phyloP scores from a whole-genome alignment of 2,329 filamentous ascomycete species.

The Orbilia javanica region DNA sequence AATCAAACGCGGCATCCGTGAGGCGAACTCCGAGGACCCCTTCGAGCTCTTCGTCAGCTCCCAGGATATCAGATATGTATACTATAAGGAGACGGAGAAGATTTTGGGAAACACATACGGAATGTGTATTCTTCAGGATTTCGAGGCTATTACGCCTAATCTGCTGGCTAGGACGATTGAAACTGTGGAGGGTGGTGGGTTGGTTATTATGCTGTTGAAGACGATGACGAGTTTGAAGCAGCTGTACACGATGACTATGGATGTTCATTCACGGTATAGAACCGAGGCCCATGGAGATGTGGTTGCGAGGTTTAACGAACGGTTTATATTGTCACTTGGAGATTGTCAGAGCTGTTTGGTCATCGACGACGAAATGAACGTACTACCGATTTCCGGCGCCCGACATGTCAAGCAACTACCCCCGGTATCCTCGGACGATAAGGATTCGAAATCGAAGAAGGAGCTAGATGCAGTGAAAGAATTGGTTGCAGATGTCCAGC shows the following conservation, averaged over 20 bases:
- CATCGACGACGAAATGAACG: constrained; percentile 97
- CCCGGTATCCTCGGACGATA: constrained; percentile 78
- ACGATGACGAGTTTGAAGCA: constrained; percentile 98
- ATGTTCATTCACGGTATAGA: constrained; percentile 94
- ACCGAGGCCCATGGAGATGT: constrained; percentile 97
- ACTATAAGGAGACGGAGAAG: constrained; percentile 99
- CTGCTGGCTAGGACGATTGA: constrained; percentile 93
- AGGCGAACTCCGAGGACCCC: constrained; percentile 90
- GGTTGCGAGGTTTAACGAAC: constrained; percentile 95
- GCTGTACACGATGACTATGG: constrained; percentile 96
- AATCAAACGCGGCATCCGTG: constrained; percentile 92
- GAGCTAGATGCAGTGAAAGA: constrained; percentile 91
- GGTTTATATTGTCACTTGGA: constrained; percentile 95
- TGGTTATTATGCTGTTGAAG: constrained; percentile 91
- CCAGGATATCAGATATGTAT: constrained; percentile 97
- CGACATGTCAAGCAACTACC: constrained; percentile 88
- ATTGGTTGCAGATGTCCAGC: constrained; percentile 83
- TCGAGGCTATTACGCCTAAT: constrained; percentile 98
- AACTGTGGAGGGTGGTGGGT: constrained; percentile 94
- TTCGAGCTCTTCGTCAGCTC: constrained; percentile 98
- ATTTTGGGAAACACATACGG: constrained; percentile 98
- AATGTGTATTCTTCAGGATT: constrained; percentile 98
- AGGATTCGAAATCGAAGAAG: constrained; percentile 73
- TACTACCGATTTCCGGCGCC: constrained; percentile 94
- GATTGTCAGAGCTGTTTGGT: constrained; percentile 94